phyloP scores from a whole-genome alignment of 2,329 filamentous ascomycete genomes.

The Pseudogymnoascus destructans region DNA sequence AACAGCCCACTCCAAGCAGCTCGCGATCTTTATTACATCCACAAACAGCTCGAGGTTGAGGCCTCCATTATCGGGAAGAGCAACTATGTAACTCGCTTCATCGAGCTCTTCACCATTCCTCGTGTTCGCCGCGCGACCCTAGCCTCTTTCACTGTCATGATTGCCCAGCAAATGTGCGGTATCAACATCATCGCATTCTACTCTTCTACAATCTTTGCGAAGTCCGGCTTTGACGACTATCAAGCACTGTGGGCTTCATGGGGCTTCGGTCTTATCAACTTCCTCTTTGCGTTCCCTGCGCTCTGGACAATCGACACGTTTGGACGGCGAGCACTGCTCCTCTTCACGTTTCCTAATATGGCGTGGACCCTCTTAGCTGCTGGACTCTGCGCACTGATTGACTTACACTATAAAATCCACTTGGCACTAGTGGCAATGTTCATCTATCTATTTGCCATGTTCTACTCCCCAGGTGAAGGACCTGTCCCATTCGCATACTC shows the following conservation, averaged over 20 bases:
- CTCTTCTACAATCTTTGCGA: slow-evolving; percentile 45
- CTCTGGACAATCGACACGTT: slow-evolving; percentile 56
- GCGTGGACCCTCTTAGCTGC: slow-evolving; percentile 36
- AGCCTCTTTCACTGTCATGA: slow-evolving; percentile 69
- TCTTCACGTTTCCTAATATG: slow-evolving; percentile 55
- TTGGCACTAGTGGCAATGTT: slow-evolving; percentile 29
- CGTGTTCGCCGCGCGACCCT: slow-evolving; percentile 57
- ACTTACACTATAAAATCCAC: slow-evolving; percentile 24
- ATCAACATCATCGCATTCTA: slow-evolving; percentile 47
- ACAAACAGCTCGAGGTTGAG: slow-evolving; percentile 38
- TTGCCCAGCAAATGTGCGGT: slow-evolving; percentile 29
- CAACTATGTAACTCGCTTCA: slow-evolving; percentile 47
- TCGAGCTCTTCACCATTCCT: slow-evolving; percentile 53
- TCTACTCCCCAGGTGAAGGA: slow-evolving; percentile 48
- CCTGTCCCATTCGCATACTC: slow-evolving; percentile 50
- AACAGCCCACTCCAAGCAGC: slow-evolving; percentile 47
- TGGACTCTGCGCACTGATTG: slow-evolving; percentile 36
- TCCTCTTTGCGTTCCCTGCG: slow-evolving; percentile 47
- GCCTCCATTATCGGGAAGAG: slow-evolving; percentile 29
- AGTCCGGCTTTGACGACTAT: slow-evolving; percentile 37
- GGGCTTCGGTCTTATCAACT: slow-evolving; percentile 52
- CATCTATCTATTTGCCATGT: slow-evolving; percentile 37
- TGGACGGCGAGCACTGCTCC: slow-evolving; percentile 48
- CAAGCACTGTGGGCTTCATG: slow-evolving; percentile 45
- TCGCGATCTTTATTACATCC: slow-evolving; percentile 48